These are phyloP conservation scores for Trichoderma sp. DNA, from an alignment of 2,329 filamentous ascomycete species.

Conservation along the genomic window DNA sequence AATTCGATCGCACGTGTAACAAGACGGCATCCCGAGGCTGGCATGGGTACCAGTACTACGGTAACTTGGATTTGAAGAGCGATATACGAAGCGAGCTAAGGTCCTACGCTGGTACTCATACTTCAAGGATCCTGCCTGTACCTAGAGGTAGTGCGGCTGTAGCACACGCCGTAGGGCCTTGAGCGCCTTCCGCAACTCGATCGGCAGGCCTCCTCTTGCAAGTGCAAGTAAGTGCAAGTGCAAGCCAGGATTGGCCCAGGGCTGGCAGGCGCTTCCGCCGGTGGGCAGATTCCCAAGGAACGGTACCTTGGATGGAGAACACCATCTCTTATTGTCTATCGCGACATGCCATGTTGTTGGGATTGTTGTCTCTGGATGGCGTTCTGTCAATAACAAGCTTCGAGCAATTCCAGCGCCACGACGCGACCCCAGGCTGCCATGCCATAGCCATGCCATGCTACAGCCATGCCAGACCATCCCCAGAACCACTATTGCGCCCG, in stretches of 20 bases:
- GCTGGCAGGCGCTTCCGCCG: not conserved
- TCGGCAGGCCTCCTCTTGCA: not conserved
- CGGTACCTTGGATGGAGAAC: not conserved
- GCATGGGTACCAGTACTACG: not conserved
- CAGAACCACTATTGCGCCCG: not conserved
- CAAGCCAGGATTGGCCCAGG: not conserved
- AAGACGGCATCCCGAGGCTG: not conserved
- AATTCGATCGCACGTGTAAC: not conserved
- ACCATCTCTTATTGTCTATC: not conserved
- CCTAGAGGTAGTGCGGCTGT: not conserved
- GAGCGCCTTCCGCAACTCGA: not conserved
- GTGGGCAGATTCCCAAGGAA: not conserved
- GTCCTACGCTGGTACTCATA: not conserved
- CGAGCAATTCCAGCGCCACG: slow-evolving; percentile 1
- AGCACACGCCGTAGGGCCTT: not conserved
- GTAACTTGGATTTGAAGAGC: not conserved
- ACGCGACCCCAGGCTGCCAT: not conserved
- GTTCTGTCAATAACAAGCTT: not conserved
- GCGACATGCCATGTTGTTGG: not conserved
- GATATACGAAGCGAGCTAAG: not conserved
- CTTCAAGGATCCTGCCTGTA: not conserved
- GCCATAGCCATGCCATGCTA: not conserved
- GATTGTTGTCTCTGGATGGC: not conserved
- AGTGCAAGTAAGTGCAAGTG: not conserved
- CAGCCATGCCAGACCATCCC: not conserved